These are phyloP conservation scores for Pseudodiploospora longispora DNA, from an alignment of 2,329 filamentous ascomycete species.

Conservation along the genomic window DNA sequence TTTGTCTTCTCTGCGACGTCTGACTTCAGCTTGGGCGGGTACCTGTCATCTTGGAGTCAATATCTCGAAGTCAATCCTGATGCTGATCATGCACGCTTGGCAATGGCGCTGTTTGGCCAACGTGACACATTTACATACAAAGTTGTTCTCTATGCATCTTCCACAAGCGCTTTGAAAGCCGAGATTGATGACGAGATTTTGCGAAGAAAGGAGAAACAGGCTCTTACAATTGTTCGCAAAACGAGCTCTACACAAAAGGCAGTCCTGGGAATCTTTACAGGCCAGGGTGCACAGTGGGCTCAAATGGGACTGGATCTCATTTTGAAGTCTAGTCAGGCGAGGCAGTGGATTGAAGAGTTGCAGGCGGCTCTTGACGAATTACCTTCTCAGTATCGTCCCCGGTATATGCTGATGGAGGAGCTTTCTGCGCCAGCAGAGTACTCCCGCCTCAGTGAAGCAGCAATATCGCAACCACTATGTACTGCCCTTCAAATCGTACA, in stretches of 20 bases:
- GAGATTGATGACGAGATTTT: neutral
- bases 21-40: neutral
- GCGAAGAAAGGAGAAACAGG: neutral
- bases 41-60: neutral
- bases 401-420: neutral
- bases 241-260: neutral
- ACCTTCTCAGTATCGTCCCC: neutral
- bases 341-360: neutral
- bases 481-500: constrained; percentile 1
- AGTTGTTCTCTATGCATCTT: neutral
- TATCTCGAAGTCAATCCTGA: neutral
- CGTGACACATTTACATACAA: neutral
- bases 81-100: neutral
- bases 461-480: neutral
- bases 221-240: neutral
- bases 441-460: neutral
- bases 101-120: neutral
- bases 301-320: constrained; percentile 19
- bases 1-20: neutral
- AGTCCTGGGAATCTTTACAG: constrained; percentile 23
- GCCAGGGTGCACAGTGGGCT: constrained; percentile 26
- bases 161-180: neutral
- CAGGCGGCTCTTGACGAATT: neutral
- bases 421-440: neutral
- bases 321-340: neutral